These are phyloP conservation scores for Cenchrus americanus DNA, from an alignment of 176 grass and related monocot genomes.

Conservation along the genomic window DNA sequence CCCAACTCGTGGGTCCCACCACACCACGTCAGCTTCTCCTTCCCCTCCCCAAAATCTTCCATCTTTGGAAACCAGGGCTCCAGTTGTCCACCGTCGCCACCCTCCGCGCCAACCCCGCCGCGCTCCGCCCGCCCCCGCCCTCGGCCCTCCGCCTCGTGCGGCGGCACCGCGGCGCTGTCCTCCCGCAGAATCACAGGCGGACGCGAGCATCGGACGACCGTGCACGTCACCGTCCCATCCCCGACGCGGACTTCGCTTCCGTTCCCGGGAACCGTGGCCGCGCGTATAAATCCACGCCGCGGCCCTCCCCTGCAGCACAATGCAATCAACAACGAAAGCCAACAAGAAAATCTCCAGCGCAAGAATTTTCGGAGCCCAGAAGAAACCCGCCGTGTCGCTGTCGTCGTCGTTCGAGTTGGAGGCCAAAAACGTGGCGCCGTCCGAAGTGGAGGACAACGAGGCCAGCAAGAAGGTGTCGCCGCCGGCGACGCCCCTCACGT, in stretches of 20 bases:
- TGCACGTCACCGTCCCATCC: not conserved
- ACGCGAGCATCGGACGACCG: not conserved
- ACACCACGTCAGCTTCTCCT: too few species aligned
- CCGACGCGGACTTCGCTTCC: not conserved
- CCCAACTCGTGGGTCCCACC: too few species aligned
- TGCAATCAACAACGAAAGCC: slow-evolving; percentile 15
- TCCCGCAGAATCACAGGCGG: not conserved
- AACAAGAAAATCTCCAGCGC: slow-evolving; percentile 14
- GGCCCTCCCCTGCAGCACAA: not conserved
- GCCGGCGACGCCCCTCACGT: not conserved
- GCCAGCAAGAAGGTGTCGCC: not conserved
- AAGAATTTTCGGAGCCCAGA: not conserved
- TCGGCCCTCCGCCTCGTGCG: too few species aligned
- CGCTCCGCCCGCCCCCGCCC: too few species aligned
- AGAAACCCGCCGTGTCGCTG: not conserved
- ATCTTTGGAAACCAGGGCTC: too few species aligned
- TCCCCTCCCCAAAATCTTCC: too few species aligned
- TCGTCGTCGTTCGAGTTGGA: slow-evolving; percentile 1
- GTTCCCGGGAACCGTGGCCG: not conserved
- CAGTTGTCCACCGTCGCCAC: too few species aligned
- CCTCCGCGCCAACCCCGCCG: too few species aligned
- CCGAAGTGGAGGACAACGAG: slow-evolving; percentile 2
- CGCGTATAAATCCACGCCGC: slow-evolving; percentile 25
- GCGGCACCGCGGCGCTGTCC: too few species aligned
- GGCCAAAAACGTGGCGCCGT: not conserved